A percentile compares a stretch with the other conserved stretches of the same genome.
Evolutionary conservation across 352 stramenopile species (phyloP).

Genomic region (Phytophthora pseudosyringae): DNA sequence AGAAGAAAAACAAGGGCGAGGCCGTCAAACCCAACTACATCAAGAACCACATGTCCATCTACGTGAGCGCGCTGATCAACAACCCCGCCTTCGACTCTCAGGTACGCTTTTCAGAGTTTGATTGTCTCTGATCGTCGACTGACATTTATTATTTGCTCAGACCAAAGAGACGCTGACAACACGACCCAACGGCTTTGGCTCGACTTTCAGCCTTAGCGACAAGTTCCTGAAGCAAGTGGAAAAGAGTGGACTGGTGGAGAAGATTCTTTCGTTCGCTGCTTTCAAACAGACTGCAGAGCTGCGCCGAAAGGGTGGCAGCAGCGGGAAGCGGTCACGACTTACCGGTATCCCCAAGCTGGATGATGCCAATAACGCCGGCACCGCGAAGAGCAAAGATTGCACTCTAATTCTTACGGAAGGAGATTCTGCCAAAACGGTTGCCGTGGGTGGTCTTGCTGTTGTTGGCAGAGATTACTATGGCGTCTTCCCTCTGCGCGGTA

Average conservation of each 20-base stretch:
- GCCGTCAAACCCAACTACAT: conserved; percentile 94
- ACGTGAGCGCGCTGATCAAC: conserved; percentile 96
- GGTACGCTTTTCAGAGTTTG: conserved; percentile 29
- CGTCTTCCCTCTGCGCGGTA: conserved; percentile 98
- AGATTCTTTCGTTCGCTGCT: conserved; percentile 91
- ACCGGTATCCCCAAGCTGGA: conserved; percentile 97
- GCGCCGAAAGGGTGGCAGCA: conserved; percentile 83
- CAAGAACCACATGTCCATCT: conserved; percentile 97
- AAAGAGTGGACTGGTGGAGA: conserved; percentile 91
- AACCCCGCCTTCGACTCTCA: conserved; percentile 98
- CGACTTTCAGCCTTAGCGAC: conserved; percentile 84
- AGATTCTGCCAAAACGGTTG: conserved; percentile 98
- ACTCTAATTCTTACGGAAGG: conserved; percentile 99
- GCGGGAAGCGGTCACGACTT: conserved; percentile 84
- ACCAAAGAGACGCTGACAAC: conserved; percentile 98
- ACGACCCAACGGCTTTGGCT: conserved; percentile 83
- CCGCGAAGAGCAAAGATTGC: conserved; percentile 90
- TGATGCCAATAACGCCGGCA: conserved; percentile 96
- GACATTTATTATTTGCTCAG: conserved; percentile 31
- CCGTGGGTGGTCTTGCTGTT: conserved; percentile 96
- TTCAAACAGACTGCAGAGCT: conserved; percentile 94
- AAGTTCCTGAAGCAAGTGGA: conserved; percentile 91
- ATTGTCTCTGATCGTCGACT: neutral
- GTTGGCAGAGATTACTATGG: conserved; percentile 97
- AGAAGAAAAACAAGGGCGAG: conserved; percentile 95